Conservation (phyloP, 2,329 filamentous ascomycete species). For the Botrytis porri region DNA sequence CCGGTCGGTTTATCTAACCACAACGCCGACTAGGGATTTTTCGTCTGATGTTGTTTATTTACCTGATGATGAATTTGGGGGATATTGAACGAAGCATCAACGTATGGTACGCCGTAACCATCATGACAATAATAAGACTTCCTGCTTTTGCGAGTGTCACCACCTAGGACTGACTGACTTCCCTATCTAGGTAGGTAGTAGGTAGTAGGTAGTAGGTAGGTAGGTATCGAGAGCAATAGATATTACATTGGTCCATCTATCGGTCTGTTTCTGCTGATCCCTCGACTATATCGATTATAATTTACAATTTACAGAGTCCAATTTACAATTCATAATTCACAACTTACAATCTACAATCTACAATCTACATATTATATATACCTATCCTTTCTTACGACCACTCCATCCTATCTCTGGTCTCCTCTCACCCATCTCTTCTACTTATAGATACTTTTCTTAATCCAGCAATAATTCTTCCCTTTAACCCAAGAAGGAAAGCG, state of each 20-base stretch:
- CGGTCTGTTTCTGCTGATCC: not conserved
- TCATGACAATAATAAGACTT: not conserved
- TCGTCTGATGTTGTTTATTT: not conserved
- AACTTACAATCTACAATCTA: not conserved
- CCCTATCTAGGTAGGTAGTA: not conserved
- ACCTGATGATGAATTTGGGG: not conserved
- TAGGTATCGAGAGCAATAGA: not conserved
- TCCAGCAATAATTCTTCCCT: not conserved
- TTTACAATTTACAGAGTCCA: not conserved
- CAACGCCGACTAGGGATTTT: not conserved
- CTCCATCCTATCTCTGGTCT: not conserved
- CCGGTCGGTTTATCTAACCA: not conserved
- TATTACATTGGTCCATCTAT: not conserved
- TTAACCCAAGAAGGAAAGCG: slow-evolving; percentile 5
- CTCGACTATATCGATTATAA: not conserved
- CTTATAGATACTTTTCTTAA: not conserved
- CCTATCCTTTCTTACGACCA: not conserved
- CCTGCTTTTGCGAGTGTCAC: not conserved
- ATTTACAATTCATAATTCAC: no score
- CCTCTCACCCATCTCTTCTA: not conserved
- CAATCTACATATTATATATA: not conserved
- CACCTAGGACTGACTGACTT: not conserved
- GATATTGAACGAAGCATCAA: not conserved
- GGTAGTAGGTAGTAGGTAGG: no score
- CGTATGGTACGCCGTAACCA: not conserved